phyloP scores from a whole-genome alignment of 495 filamentous ascomycete genomes.

The Collariella sp. region DNA sequence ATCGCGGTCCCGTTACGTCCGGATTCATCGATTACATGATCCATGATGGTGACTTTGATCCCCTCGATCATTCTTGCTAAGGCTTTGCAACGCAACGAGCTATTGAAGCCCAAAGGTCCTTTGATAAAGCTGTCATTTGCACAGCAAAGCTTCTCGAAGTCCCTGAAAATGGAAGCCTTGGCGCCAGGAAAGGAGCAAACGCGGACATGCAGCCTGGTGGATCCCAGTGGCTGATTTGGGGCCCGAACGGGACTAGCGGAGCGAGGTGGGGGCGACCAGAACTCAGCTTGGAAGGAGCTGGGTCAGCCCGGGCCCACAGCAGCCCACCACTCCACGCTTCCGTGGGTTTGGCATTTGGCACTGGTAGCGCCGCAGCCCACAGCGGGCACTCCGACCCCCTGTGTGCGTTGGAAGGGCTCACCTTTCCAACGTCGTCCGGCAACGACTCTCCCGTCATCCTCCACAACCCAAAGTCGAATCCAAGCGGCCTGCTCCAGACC shows the following conservation, averaged over 20 bases:
- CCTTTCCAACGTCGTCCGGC: neutral
- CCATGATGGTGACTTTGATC: too few relatives aligned
- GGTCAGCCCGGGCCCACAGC: constrained; percentile 3
- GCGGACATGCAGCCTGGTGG: neutral
- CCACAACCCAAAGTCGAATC: too few relatives aligned
- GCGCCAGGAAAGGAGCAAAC: neutral
- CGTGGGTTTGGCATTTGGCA: constrained; percentile 7
- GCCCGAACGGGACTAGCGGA: constrained; percentile 2
- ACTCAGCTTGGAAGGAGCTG: constrained; percentile 19
- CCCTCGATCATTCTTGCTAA: too few relatives aligned
- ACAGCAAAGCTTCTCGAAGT: too few relatives aligned
- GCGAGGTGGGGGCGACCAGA: constrained; percentile 4
- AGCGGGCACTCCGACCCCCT: neutral
- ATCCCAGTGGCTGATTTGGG: neutral
- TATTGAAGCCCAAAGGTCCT: too few relatives aligned
- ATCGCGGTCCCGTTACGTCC: too few relatives aligned
- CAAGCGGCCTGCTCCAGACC: neutral
- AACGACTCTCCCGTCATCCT: neutral
- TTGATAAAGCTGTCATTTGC: too few relatives aligned
- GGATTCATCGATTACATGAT: too few relatives aligned
- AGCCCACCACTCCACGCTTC: constrained; percentile 9
- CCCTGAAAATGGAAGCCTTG: neutral
- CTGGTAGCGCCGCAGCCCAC: too few relatives aligned
- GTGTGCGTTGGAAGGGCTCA: neutral
- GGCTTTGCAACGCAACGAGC: too few relatives aligned